Evolutionary conservation across 768 basidiomycete genomes (phyloP).

Genomic region (Tricholoma sp.): DNA sequence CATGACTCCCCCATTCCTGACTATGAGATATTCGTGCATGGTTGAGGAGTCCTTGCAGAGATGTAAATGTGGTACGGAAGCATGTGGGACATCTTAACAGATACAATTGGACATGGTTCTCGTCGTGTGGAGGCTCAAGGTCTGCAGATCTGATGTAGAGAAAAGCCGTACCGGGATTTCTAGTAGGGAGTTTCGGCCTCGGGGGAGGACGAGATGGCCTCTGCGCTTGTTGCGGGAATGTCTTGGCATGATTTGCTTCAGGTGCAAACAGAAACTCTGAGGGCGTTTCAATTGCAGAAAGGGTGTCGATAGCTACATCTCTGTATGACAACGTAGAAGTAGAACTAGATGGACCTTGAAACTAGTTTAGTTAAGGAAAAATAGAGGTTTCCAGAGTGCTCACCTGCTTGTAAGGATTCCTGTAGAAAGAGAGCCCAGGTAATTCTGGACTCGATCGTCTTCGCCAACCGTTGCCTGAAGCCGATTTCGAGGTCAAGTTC

Average conservation of each 20-base stretch:
- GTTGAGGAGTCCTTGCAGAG: slow-evolving; percentile 50
- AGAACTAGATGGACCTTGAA: slow-evolving; percentile 12
- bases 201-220: slow-evolving; percentile 21
- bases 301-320: slow-evolving; percentile 36
- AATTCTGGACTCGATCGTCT: slow-evolving; percentile 40
- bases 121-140: slow-evolving; percentile 16
- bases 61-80: slow-evolving; percentile 38
- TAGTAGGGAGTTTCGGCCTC: slow-evolving; percentile 16
- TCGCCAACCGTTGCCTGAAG: slow-evolving; percentile 34
- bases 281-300: slow-evolving; percentile 34
- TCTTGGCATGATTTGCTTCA: slow-evolving; percentile 21
- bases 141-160: slow-evolving; percentile 33
- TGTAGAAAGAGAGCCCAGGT: slow-evolving; percentile 43
- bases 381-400: neutral
- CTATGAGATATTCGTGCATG: slow-evolving; percentile 47
- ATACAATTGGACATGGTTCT: slow-evolving; percentile 22
- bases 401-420: slow-evolving; percentile 30
- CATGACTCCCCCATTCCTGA: slow-evolving; percentile 50
- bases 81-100: slow-evolving; percentile 45
- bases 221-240: slow-evolving; percentile 12
- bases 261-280: slow-evolving; percentile 32
- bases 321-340: slow-evolving; percentile 26
- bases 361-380: neutral
- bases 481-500: slow-evolving; percentile 47
- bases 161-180: slow-evolving; percentile 24